Evolutionary conservation across 305 asterid genomes (phyloP).

Genomic region (Fraxinus velutina): DNA sequence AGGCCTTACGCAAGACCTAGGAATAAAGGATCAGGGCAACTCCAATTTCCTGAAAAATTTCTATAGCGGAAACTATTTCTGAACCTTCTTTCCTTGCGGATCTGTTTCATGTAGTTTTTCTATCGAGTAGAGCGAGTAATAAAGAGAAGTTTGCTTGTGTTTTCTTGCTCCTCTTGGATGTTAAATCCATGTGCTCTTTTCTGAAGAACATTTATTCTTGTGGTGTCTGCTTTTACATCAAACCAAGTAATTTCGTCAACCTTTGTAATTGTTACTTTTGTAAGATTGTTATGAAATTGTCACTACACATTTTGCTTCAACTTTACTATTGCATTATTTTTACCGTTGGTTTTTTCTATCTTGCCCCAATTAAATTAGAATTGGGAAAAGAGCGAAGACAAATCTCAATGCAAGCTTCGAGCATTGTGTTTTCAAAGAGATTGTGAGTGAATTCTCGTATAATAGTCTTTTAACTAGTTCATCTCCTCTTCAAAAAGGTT

Average conservation of each 20-base stretch:
- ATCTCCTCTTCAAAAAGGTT: background rate
- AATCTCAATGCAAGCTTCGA: background rate
- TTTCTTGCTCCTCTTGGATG: slow-evolving; percentile 14
- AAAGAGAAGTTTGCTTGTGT: slow-evolving; percentile 28
- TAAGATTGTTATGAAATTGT: background rate
- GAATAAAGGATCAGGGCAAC: slow-evolving; percentile 46
- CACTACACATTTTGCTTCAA: background rate
- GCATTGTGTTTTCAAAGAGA: background rate
- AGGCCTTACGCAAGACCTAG: slow-evolving; percentile 41
- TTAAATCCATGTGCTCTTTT: background rate
- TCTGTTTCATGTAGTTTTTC: slow-evolving; percentile 22
- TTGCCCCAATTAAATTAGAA: background rate
- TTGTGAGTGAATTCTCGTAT: no score
- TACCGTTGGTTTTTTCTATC: background rate
- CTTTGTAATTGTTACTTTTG: background rate
- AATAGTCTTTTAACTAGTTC: background rate
- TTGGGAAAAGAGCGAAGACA: background rate
- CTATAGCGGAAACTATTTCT: slow-evolving; percentile 72
- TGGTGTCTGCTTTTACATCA: background rate
- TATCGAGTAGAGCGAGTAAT: slow-evolving; percentile 27
- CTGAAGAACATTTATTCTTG: background rate
- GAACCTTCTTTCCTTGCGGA: slow-evolving; percentile 26
- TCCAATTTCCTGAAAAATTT: slow-evolving; percentile 70
- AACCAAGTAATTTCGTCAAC: background rate
- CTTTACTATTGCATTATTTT: no score